Evolutionary conservation across 2,329 filamentous ascomycete genomes (phyloP).

Genomic region (Pseudocercospora macadamiae): DNA sequence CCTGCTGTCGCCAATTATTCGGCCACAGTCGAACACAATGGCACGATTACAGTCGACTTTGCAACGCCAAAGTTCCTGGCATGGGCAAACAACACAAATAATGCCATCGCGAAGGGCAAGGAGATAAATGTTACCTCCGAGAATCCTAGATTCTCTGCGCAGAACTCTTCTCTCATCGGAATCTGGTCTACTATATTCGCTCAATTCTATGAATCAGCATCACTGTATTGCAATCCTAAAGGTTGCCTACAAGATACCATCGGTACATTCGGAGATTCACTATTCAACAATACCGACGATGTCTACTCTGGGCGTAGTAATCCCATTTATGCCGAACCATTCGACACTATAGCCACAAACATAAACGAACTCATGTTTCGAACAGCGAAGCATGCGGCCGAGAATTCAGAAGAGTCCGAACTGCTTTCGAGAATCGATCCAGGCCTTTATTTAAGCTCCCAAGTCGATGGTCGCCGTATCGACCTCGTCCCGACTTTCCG

Average conservation of each 20-base stretch:
- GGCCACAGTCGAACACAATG: background rate
- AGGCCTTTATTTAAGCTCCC: background rate
- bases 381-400: background rate
- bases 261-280: background rate
- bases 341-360: background rate
- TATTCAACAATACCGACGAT: background rate
- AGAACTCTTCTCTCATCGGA: too few species aligned
- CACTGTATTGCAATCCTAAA: too few species aligned
- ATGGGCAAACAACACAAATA: background rate
- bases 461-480: background rate
- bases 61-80: background rate
- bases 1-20: background rate
- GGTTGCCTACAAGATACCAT: too few species aligned
- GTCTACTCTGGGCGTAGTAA: too few species aligned
- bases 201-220: too few species aligned
- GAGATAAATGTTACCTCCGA: too few species aligned
- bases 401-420: background rate
- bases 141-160: too few species aligned
- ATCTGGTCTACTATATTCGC: too few species aligned
- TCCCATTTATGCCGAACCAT: background rate
- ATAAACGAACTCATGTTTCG: background rate
- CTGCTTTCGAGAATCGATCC: background rate
- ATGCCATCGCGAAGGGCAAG: too few species aligned
- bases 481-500: background rate
- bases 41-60: background rate